phyloP scores from a whole-genome alignment of 495 filamentous ascomycete genomes.

The Aspergillus sclerotioniger region DNA sequence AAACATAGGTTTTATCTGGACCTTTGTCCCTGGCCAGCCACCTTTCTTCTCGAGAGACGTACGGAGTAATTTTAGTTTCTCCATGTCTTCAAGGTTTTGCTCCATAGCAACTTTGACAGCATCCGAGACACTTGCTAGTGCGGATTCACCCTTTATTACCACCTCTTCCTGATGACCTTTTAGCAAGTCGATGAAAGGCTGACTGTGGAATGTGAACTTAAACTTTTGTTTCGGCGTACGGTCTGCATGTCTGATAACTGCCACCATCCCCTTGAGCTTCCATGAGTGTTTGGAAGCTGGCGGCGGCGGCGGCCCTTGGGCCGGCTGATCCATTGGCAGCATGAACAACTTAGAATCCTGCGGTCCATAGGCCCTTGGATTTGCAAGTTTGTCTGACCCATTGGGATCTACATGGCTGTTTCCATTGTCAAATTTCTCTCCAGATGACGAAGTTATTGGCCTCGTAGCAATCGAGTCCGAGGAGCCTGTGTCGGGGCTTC shows the following conservation, averaged over 20 bases:
- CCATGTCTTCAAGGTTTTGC: conserved; percentile 75
- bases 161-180: conserved; percentile 96
- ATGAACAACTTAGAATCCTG: conserved; percentile 34
- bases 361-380: conserved; percentile 26
- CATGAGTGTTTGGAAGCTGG: conserved; percentile 93
- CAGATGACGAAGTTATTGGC: conserved; percentile 52
- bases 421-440: conserved; percentile 34
- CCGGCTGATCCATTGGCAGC: conserved; percentile 28
- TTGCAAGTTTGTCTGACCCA: conserved; percentile 25
- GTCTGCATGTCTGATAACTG: conserved; percentile 93
- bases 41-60: conserved; percentile 90
- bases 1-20: conserved; percentile 99
- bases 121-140: conserved; percentile 81
- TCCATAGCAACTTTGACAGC: conserved; percentile 78
- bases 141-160: conserved; percentile 85
- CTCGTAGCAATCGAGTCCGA: conserved; percentile 45
- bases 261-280: conserved; percentile 98
- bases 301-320: conserved; percentile 53
- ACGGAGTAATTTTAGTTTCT: conserved; percentile 78
- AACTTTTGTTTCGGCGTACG: conserved; percentile 98
- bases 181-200: conserved; percentile 90
- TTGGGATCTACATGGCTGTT: conserved; percentile 18
- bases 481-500: conserved; percentile 31
- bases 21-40: conserved; percentile 91
- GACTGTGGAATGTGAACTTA: conserved; percentile 97